Evolutionary conservation across 2,329 filamentous ascomycete genomes (phyloP).

Genomic region (Aspergillus ochraceoroseus): DNA sequence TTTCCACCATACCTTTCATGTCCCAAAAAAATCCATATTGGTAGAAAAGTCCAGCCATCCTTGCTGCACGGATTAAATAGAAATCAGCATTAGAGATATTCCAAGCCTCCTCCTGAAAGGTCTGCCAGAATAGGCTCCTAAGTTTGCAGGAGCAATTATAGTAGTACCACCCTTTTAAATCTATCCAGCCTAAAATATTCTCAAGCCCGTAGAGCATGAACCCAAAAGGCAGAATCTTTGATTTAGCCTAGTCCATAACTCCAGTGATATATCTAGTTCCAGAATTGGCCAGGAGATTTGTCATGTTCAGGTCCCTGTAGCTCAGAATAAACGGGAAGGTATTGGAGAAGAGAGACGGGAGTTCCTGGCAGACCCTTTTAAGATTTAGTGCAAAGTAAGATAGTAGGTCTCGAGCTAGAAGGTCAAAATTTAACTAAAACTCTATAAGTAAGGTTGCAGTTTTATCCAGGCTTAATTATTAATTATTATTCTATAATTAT

Average conservation of each 20-base stretch:
- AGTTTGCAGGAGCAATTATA: conserved; percentile 6
- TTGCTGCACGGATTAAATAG: conserved; percentile 13
- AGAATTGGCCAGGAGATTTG: conserved; percentile 16
- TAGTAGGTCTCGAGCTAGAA: conserved; percentile 9
- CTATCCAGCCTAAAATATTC: conserved; percentile 15
- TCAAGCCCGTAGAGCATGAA: conserved; percentile 19
- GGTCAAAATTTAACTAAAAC: conserved; percentile 12
- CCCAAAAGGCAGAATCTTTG: conserved; percentile 19
- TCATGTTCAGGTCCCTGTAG: conserved; percentile 14
- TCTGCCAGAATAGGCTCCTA: conserved; percentile 15
- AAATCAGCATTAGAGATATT: conserved; percentile 15
- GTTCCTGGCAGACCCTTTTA: conserved; percentile 6
- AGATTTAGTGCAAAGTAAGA: conserved; percentile 7
- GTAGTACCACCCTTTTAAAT: conserved; percentile 18
- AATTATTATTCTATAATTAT: conserved; percentile 17
- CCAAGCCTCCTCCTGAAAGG: neutral
- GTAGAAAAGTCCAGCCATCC: conserved; percentile 19
- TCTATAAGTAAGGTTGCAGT: conserved; percentile 7
- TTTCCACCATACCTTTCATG: conserved; percentile 11
- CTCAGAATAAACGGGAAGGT: conserved; percentile 15
- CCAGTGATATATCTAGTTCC: conserved; percentile 16
- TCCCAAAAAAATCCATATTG: conserved; percentile 19
- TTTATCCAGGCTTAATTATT: conserved; percentile 3
- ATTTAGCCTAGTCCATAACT: conserved; percentile 19
- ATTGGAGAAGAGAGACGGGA: conserved; percentile 13